phyloP scores from a whole-genome alignment of 2,329 filamentous ascomycete genomes.

The Cordyceps javanica region DNA sequence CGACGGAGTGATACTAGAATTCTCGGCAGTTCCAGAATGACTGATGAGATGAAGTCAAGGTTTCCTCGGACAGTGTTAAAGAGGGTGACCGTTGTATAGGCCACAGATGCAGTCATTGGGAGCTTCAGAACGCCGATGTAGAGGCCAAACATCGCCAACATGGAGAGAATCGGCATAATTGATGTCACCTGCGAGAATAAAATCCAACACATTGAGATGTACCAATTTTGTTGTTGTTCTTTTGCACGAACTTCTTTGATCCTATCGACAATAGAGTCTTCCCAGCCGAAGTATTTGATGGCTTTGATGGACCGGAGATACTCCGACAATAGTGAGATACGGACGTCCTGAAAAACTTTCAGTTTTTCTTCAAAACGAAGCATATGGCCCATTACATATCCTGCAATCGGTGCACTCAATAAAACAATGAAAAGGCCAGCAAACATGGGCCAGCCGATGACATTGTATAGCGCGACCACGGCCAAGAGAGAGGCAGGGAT shows the following conservation, averaged over 20 bases:
- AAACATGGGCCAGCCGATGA: slow-evolving; percentile 50
- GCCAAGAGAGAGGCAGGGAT: slow-evolving; percentile 38
- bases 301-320: slow-evolving; percentile 51
- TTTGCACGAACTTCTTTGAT: slow-evolving; percentile 41
- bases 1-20: slow-evolving; percentile 40
- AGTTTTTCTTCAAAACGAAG: slow-evolving; percentile 43
- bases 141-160: slow-evolving; percentile 48
- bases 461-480: slow-evolving; percentile 45
- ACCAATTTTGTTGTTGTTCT: slow-evolving; percentile 51
- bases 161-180: slow-evolving; percentile 44
- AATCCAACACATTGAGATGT: slow-evolving; percentile 40
- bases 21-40: slow-evolving; percentile 29
- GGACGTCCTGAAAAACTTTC: slow-evolving; percentile 48
- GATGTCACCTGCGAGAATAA: slow-evolving; percentile 43
- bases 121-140: slow-evolving; percentile 42
- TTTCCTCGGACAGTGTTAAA: slow-evolving; percentile 47
- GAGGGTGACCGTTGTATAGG: slow-evolving; percentile 50
- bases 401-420: slow-evolving; percentile 41
- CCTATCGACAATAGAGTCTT: slow-evolving; percentile 42
- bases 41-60: slow-evolving; percentile 41
- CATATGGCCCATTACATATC: slow-evolving; percentile 41
- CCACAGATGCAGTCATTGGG: slow-evolving; percentile 46
- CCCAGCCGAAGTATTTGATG: slow-evolving; percentile 58
- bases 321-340: slow-evolving; percentile 53
- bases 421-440: slow-evolving; percentile 44